A percentile compares a stretch with the other conserved stretches of the same genome.
phyloP scores from a whole-genome alignment of 176 grass and related monocot species.

The Triticum urartu region DNA sequence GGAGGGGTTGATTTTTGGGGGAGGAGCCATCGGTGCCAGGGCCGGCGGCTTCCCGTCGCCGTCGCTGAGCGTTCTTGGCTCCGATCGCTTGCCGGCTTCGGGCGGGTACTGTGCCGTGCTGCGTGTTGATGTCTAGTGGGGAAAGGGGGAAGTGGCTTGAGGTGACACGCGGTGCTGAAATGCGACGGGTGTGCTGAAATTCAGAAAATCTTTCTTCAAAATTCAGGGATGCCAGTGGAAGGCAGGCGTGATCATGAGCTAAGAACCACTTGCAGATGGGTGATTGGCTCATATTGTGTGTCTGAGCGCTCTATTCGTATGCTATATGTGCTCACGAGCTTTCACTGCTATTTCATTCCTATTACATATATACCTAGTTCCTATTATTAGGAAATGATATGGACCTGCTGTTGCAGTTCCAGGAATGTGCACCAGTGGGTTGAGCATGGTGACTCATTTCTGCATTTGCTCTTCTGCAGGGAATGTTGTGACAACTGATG shows the following conservation, averaged over 20 bases:
- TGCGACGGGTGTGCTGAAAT: background rate
- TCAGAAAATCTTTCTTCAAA: no score
- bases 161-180: background rate
- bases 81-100: background rate
- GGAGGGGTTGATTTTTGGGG: background rate
- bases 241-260: no score
- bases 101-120: background rate
- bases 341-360: background rate
- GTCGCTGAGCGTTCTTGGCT: background rate
- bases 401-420: background rate
- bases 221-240: no score
- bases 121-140: background rate
- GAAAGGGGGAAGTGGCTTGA: background rate
- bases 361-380: no score
- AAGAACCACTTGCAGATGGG: background rate
- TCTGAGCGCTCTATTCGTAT: background rate
- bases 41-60: background rate
- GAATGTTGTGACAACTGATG: constrained; percentile 31
- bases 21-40: background rate
- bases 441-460: background rate
- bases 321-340: background rate
- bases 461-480: constrained; percentile 18
- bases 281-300: background rate
- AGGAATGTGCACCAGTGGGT: background rate
- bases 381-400: background rate